Conservation (phyloP, 768 basidiomycete genomes). For the Xerocomellus chrysenteron region DNA sequence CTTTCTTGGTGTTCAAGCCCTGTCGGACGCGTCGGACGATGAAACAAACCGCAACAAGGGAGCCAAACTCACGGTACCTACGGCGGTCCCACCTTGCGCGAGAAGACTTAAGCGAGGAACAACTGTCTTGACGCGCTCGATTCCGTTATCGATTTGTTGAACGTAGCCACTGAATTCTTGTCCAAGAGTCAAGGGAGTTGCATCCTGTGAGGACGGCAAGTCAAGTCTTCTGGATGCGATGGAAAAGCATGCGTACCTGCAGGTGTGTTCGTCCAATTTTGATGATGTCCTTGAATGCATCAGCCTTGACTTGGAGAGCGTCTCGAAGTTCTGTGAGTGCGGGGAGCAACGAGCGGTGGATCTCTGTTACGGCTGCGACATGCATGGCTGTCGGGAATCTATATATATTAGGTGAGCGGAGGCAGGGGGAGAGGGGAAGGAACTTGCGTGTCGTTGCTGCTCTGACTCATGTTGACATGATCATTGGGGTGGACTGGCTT, state of each 20-base stretch:
- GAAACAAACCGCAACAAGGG: not conserved
- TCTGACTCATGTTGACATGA: constrained; percentile 99
- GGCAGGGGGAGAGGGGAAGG: not conserved
- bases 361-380: constrained; percentile 90
- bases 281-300: constrained; percentile 86
- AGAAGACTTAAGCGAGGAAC: constrained; percentile 85
- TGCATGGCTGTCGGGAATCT: constrained; percentile 99
- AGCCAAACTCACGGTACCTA: constrained; percentile 76
- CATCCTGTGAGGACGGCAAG: constrained; percentile 58
- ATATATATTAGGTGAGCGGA: not conserved
- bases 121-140: constrained; percentile 76
- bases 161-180: constrained; percentile 99
- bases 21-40: constrained; percentile 32
- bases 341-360: constrained; percentile 76
- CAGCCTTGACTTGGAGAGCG: constrained; percentile 79
- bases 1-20: constrained; percentile 96
- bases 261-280: constrained; percentile 99
- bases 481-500: constrained; percentile 98
- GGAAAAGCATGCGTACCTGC: constrained; percentile 46
- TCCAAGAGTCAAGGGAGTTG: constrained; percentile 94
- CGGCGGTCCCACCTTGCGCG: constrained; percentile 98
- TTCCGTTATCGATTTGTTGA: constrained; percentile 88
- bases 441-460: constrained; percentile 94
- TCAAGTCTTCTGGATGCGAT: not conserved
- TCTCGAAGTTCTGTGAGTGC: constrained; percentile 82